Percentiles rank a stretch among this genome's conserved stretches.
Conservation (phyloP, 2,329 filamentous ascomycete genomes). For the Aspergillus chevalieri region DNA sequence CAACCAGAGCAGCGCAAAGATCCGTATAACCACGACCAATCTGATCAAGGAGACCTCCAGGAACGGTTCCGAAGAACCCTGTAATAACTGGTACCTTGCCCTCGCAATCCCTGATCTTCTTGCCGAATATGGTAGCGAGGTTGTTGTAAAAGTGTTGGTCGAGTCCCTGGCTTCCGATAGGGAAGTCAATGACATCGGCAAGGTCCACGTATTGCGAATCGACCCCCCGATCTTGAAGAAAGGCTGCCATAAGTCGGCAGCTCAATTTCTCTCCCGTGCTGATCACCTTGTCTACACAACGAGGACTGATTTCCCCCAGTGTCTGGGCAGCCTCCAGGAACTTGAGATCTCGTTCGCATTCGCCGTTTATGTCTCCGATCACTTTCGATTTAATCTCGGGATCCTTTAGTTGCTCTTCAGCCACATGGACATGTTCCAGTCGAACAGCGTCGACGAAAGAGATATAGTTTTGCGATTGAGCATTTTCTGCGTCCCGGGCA, state of each 20-base stretch:
- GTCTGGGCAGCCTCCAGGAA: conserved; percentile 61
- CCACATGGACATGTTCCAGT: conserved; percentile 71
- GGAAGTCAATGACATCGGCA: conserved; percentile 69
- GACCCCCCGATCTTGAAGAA: conserved; percentile 74
- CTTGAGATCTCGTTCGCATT: conserved; percentile 75
- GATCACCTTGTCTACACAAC: conserved; percentile 79
- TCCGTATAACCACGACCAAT: conserved; percentile 96
- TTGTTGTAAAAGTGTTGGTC: conserved; percentile 65
- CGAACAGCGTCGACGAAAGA: conserved; percentile 74
- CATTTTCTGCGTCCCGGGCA: conserved; percentile 44
- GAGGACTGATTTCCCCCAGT: conserved; percentile 64
- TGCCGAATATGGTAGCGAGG: conserved; percentile 55
- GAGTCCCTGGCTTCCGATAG: conserved; percentile 48
- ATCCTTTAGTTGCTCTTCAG: conserved; percentile 56
- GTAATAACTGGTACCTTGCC: conserved; percentile 72
- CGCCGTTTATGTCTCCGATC: conserved; percentile 61
- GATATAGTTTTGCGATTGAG: conserved; percentile 55
- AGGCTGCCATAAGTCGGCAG: conserved; percentile 80
- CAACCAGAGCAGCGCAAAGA: conserved; percentile 84
- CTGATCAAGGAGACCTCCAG: conserved; percentile 82
- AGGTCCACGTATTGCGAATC: conserved; percentile 87
- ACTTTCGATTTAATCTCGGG: conserved; percentile 54
- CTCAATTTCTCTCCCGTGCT: conserved; percentile 95
- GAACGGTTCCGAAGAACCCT: conserved; percentile 91
- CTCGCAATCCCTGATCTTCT: conserved; percentile 60